Evolutionary conservation across 768 basidiomycete species (phyloP).

Genomic region (Agaricus subrufescens): DNA sequence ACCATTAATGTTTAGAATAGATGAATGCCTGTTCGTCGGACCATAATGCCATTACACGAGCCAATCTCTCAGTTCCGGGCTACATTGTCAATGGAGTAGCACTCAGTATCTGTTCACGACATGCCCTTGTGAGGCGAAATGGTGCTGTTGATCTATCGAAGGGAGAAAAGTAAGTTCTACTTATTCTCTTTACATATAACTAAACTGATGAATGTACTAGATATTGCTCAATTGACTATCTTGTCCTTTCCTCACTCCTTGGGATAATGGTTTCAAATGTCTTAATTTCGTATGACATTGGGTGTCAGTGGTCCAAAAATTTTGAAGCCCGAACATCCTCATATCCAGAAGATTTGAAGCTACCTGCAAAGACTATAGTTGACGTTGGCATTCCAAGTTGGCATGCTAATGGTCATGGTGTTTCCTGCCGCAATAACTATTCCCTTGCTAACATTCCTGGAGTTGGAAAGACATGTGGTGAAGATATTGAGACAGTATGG

Average conservation of each 20-base stretch:
- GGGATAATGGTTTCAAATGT: too few species aligned
- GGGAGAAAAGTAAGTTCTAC: conserved; percentile 22
- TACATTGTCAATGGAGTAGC: conserved; percentile 16
- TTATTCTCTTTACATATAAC: too few species aligned
- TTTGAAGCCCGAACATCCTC: neutral
- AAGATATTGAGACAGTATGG: conserved; percentile 28
- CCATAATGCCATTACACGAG: too few species aligned
- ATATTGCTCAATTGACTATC: too few species aligned
- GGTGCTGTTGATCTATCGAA: conserved; percentile 25
- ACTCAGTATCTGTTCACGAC: conserved; percentile 18
- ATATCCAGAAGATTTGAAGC: conserved; percentile 11
- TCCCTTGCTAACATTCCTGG: conserved; percentile 19
- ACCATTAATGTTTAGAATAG: too few species aligned
- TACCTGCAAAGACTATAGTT: neutral
- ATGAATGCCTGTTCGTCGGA: too few species aligned
- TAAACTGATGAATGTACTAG: too few species aligned
- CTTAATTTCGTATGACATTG: too few species aligned
- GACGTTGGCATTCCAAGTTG: conserved; percentile 19
- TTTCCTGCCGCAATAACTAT: conserved; percentile 17
- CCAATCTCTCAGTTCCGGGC: too few species aligned
- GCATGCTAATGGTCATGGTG: conserved; percentile 22
- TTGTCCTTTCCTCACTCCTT: too few species aligned
- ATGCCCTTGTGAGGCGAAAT: conserved; percentile 18
- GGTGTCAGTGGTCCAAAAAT: too few species aligned
- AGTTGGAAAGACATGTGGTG: conserved; percentile 28